Conservation (phyloP, 768 basidiomycete species). For the Suillus bovinus region DNA sequence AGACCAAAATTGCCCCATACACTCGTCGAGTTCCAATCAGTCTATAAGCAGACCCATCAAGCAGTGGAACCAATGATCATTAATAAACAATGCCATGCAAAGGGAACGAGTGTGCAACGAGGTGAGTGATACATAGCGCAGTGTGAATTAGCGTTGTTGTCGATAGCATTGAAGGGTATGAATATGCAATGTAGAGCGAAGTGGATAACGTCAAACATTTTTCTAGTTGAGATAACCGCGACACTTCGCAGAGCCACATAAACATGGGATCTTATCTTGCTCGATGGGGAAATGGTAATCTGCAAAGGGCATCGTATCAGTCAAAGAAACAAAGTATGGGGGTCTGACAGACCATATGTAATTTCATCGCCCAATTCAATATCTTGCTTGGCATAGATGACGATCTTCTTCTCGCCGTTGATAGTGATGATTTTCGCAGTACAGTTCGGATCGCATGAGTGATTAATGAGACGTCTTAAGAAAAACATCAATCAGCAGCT, state of each 20-base stretch:
- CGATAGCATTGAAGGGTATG: slow-evolving; percentile 15
- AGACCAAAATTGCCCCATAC: not conserved
- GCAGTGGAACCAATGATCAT: slow-evolving; percentile 6
- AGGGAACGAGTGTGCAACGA: slow-evolving; percentile 24
- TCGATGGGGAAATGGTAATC: slow-evolving; percentile 99
- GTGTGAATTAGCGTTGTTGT: slow-evolving; percentile 21
- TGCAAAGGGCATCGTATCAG: slow-evolving; percentile 29
- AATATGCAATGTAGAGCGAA: slow-evolving; percentile 12
- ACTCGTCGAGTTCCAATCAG: not conserved
- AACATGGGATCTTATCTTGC: slow-evolving; percentile 94
- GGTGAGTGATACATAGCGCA: slow-evolving; percentile 32
- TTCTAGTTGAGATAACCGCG: slow-evolving; percentile 94
- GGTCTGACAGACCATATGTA: slow-evolving; percentile 76
- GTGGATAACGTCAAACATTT: slow-evolving; percentile 10
- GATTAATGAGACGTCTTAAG: slow-evolving; percentile 91
- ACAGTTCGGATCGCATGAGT: slow-evolving; percentile 95
- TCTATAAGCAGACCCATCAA: not conserved
- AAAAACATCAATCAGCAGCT: slow-evolving; percentile 13
- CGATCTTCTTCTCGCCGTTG: slow-evolving; percentile 94
- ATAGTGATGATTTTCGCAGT: slow-evolving; percentile 91
- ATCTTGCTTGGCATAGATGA: slow-evolving; percentile 97
- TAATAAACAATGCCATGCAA: slow-evolving; percentile 14
- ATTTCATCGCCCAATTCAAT: slow-evolving; percentile 98
- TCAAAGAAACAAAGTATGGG: not conserved
- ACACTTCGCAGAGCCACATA: slow-evolving; percentile 88